These are phyloP conservation scores for Alternaria rosae DNA, from an alignment of 2,329 filamentous ascomycete species.

Conservation along the genomic window DNA sequence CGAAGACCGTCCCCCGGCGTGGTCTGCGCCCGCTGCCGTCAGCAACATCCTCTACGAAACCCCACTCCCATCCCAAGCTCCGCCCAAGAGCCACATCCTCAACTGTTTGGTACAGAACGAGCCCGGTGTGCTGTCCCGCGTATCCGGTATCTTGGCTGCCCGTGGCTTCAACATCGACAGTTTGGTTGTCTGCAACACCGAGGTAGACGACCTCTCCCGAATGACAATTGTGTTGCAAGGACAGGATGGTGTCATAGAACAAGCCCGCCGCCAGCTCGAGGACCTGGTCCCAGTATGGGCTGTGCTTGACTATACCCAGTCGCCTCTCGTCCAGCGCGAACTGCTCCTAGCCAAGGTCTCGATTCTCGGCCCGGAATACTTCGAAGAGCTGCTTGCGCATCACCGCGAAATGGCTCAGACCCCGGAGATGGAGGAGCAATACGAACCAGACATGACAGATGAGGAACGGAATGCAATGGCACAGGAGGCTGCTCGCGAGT, in stretches of 20 bases:
- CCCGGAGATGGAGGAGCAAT: conserved; percentile 40
- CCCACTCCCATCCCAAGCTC: conserved; percentile 79
- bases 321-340: conserved; percentile 94
- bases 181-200: conserved; percentile 95
- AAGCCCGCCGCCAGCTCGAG: conserved; percentile 92
- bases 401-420: conserved; percentile 84
- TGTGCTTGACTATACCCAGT: conserved; percentile 92
- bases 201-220: conserved; percentile 93
- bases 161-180: conserved; percentile 99
- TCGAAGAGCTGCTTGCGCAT: conserved; percentile 94
- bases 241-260: conserved; percentile 96
- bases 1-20: conserved; percentile 78
- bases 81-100: conserved; percentile 92
- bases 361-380: conserved; percentile 96
- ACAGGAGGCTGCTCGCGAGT: conserved; percentile 49
- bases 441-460: conserved; percentile 37
- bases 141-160: conserved; percentile 94
- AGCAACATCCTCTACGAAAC: conserved; percentile 99
- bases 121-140: conserved; percentile 93
- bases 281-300: conserved; percentile 98
- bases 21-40: conserved; percentile 88
- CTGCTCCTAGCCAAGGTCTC: conserved; percentile 95
- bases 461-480: conserved; percentile 42
- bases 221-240: conserved; percentile 99
- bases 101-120: conserved; percentile 99